Conservation (phyloP, 441 rosid species). For the Gossypium aridum region DNA sequence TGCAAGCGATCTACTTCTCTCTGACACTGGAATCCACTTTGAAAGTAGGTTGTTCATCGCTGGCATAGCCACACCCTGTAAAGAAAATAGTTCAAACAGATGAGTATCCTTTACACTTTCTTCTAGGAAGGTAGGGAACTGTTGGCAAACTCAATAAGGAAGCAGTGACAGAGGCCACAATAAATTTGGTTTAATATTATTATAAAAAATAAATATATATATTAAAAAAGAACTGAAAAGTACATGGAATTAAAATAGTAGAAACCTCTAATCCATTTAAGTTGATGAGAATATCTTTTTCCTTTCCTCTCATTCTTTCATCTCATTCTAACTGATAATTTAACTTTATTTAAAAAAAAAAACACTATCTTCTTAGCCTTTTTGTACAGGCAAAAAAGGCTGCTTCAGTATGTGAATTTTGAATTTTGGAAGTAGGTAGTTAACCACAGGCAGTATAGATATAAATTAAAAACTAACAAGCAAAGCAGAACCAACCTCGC, state of each 20-base stretch:
- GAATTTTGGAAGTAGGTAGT: background rate
- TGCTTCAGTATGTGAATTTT: background rate
- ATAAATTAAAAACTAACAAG: constrained; percentile 13
- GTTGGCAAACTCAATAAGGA: background rate
- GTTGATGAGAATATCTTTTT: background rate
- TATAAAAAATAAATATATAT: background rate
- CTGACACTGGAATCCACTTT: constrained; percentile 96
- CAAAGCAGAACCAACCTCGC: constrained; percentile 58
- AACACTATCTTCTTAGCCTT: background rate
- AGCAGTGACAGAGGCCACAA: background rate
- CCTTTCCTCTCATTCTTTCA: background rate
- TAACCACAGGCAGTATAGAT: constrained; percentile 1
- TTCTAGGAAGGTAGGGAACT: background rate
- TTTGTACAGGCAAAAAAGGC: background rate
- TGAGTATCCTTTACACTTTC: background rate
- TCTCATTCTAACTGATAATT: background rate
- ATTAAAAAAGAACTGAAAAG: background rate
- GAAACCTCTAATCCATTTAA: background rate
- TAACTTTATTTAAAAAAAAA: background rate
- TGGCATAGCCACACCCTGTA: constrained; percentile 99
- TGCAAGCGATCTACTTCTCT: constrained; percentile 97
- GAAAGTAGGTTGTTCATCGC: constrained; percentile 97
- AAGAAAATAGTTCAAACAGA: constrained; percentile 18
- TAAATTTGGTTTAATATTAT: background rate
- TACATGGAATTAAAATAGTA: background rate